Percentiles rank a stretch among this genome's conserved stretches.
These are phyloP conservation scores for Hypsizygus marmoreus DNA, from an alignment of 768 basidiomycete genomes.

Conservation along the genomic window DNA sequence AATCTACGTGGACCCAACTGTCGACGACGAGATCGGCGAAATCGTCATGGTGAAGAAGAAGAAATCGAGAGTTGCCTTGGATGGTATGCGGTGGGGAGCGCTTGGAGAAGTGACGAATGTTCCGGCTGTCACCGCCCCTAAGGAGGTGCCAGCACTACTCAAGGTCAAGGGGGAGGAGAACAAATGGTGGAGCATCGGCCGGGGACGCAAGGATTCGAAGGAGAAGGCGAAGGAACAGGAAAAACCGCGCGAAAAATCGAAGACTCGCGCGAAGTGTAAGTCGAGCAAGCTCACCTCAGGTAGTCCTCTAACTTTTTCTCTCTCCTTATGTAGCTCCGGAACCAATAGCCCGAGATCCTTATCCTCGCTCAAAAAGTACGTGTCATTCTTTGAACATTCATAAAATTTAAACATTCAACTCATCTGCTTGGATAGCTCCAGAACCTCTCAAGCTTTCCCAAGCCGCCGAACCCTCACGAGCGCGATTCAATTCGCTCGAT, in stretches of 20 bases:
- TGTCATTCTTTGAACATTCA: not conserved
- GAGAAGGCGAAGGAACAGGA: constrained; percentile 52
- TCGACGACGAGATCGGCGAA: constrained; percentile 68
- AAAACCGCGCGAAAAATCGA: constrained; percentile 34
- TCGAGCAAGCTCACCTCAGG: constrained; percentile 9
- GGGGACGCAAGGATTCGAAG: constrained; percentile 74
- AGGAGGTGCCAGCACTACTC: constrained; percentile 28
- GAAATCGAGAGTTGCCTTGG: constrained; percentile 62
- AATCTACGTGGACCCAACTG: constrained; percentile 67
- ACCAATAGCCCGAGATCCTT: constrained; percentile 27
- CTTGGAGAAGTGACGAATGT: constrained; percentile 65
- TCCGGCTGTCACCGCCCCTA: constrained; percentile 26
- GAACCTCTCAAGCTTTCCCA: constrained; percentile 38
- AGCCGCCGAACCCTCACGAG: constrained; percentile 36
- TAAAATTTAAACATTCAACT: constrained; percentile 1
- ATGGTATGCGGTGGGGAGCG: constrained; percentile 57
- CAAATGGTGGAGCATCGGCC: constrained; percentile 84
- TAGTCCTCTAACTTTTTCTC: not conserved
- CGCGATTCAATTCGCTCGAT: constrained; percentile 68
- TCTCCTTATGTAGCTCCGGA: constrained; percentile 35
- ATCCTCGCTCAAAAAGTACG: constrained; percentile 44
- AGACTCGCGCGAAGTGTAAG: constrained; percentile 46
- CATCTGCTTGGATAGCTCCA: constrained; percentile 43
- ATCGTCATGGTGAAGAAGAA: constrained; percentile 78
- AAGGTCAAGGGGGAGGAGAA: constrained; percentile 41